Base-by-base conservation (phyloP, 331 rosid genomes). In the Malus hybrid region DNA sequence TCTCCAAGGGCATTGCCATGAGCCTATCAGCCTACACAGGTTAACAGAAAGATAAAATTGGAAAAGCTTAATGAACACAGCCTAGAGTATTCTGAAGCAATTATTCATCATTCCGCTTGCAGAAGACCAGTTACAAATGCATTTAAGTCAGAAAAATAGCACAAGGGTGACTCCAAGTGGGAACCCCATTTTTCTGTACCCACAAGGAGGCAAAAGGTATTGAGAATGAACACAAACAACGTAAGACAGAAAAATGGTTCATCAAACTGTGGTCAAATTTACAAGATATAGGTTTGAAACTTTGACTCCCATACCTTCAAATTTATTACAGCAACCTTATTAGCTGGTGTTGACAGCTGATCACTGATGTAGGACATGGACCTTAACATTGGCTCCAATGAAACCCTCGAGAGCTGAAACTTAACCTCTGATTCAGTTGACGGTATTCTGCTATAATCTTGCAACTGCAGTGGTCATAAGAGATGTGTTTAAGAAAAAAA, bases 321-420 rank as follows among this genome's bases (percentile, higher is more conserved):
- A 80, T 89, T 91, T 80, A 93, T 88, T 77, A 91, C 93, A 70
- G 98, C 97, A 79, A 93, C 93, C 82, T 89, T 93, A 82, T 88
- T 89, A 54, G 92, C 89, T 24, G 99, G 98, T 32, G 90, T 75
- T 34, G 99, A 92, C 66, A 95, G 97, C 82, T 92, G 99, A 54
- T 92, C 96, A 2, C 87, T 90, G 73, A 92, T 91, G 86, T 85
- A 85, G 62, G 96, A 88, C 99, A 91, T 93, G 82, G 98, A 93
- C 90, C 85, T 88, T 84, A 95, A 81, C 93, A 92, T 89, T 24
- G 98, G 99, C 80, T 89, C 98, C 79, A 95, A 83, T 18, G 97
- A 84, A 73, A 88, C 84, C 67, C 85, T 89, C 4, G 98, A 87
- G 68, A 95, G 97, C 81, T 90, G 92, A 86, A 95, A 95, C 86